These are phyloP conservation scores for Rhizopogon rudus DNA, from an alignment of 768 basidiomycete genomes.

Conservation along the genomic window DNA sequence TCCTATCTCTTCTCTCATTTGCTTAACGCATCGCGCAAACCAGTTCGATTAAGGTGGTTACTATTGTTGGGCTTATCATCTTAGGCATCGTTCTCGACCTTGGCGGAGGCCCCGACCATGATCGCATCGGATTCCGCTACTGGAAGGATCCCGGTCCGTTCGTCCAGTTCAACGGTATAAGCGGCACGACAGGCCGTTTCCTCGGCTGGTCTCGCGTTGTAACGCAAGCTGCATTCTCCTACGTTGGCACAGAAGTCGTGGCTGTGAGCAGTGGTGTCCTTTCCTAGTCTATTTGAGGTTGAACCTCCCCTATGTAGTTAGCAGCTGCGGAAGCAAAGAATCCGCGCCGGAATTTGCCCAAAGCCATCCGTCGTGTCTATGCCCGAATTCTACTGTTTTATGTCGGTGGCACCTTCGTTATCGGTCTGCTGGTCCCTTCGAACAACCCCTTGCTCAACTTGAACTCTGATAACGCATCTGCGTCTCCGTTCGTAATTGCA, in stretches of 20 bases:
- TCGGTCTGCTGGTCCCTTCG: constrained; percentile 46
- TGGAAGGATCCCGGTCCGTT: constrained; percentile 57
- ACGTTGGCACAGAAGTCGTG: constrained; percentile 52
- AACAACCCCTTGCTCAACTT: constrained; percentile 38
- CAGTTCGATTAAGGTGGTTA: constrained; percentile 49
- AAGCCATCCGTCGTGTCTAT: constrained; percentile 41
- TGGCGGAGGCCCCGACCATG: constrained; percentile 51
- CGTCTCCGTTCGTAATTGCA: constrained; percentile 57
- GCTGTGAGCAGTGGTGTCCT: constrained; percentile 24
- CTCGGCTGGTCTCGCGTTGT: constrained; percentile 46
- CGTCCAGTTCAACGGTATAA: constrained; percentile 32
- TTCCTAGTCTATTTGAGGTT: background rate
- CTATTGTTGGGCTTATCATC: constrained; percentile 39
- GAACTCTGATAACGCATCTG: constrained; percentile 33
- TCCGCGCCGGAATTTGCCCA: constrained; percentile 39
- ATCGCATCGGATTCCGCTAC: constrained; percentile 45
- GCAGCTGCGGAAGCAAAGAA: constrained; percentile 48
- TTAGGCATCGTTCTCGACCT: constrained; percentile 44
- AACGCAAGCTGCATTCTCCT: constrained; percentile 57
- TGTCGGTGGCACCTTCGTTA: constrained; percentile 37
- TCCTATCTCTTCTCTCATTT: too few species aligned
- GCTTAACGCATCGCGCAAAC: constrained; percentile 1
- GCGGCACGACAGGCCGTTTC: constrained; percentile 48
- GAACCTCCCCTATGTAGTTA: constrained; percentile 16
- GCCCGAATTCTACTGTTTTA: constrained; percentile 34